phyloP scores from a whole-genome alignment of 1,284 basidiomycete species.

The Pterula multifida region DNA sequence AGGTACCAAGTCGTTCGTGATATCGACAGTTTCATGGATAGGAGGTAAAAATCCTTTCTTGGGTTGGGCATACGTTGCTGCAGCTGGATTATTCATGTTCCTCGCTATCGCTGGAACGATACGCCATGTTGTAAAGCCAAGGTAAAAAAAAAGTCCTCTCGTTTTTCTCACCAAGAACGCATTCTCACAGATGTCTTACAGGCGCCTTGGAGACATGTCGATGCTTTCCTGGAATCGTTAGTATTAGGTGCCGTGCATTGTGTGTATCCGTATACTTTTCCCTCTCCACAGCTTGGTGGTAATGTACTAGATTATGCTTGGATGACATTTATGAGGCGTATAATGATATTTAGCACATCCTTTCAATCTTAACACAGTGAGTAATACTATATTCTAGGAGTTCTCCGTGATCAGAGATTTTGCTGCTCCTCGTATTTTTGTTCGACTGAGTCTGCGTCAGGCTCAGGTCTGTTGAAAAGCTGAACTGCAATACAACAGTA shows the following conservation, averaged over 20 bases:
- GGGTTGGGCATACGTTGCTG: conserved; percentile 92
- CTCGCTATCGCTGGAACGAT: conserved; percentile 85
- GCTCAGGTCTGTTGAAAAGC: no score
- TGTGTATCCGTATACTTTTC: conserved; percentile 8
- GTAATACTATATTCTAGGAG: no score
- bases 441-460: no score
- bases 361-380: no score
- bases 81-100: conserved; percentile 78
- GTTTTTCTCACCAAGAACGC: not conserved
- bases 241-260: conserved; percentile 7
- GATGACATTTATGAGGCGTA: no score
- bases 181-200: conserved; percentile 16
- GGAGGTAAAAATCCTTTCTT: conserved; percentile 97
- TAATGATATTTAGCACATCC: no score
- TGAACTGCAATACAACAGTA: no score
- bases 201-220: conserved; percentile 74
- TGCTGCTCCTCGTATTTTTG: no score
- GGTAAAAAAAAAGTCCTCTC: conserved; percentile 54
- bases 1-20: conserved; percentile 94
- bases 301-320: not conserved
- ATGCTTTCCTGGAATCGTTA: conserved; percentile 78
- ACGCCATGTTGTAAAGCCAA: conserved; percentile 86
- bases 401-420: no score
- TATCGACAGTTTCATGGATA: conserved; percentile 96
- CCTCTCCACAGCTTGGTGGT: conserved; percentile 3